Evolutionary conservation across 2,329 filamentous ascomycete genomes (phyloP).

Genomic region (Claviceps capensis): DNA sequence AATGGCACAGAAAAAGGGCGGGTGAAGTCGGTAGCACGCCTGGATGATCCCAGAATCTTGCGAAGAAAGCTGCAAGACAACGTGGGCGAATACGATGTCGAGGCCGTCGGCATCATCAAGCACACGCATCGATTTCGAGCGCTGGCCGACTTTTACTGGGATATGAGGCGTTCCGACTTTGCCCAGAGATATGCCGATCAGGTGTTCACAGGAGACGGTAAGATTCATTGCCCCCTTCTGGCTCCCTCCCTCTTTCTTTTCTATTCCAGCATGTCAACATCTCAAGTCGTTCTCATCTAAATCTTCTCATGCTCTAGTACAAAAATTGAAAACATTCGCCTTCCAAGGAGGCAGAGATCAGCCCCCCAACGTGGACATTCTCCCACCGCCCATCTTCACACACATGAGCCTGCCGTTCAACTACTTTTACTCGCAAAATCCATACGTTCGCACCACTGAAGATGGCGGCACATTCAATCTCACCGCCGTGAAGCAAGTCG

Average conservation of each 20-base stretch:
- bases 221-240: constrained; percentile 4
- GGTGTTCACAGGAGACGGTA: constrained; percentile 59
- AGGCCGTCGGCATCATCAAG: constrained; percentile 58
- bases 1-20: constrained; percentile 8
- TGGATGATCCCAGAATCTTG: constrained; percentile 41
- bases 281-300: neutral
- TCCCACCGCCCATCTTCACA: constrained; percentile 69
- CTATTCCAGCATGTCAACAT: neutral
- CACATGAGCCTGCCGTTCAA: constrained; percentile 62
- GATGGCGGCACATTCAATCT: constrained; percentile 43
- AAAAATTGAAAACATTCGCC: constrained; percentile 46
- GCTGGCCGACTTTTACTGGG: constrained; percentile 79
- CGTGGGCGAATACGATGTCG: constrained; percentile 47
- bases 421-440: constrained; percentile 76
- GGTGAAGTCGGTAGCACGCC: constrained; percentile 30
- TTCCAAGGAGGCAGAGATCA: constrained; percentile 49
- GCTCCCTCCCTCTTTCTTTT: neutral
- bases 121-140: constrained; percentile 79
- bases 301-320: constrained; percentile 21
- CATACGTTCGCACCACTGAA: constrained; percentile 52
- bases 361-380: constrained; percentile 50
- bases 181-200: constrained; percentile 57
- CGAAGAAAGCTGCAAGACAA: constrained; percentile 59
- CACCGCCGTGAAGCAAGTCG: constrained; percentile 43
- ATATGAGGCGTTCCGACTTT: constrained; percentile 53